Base-by-base conservation (phyloP, 1,139 yeast genomes). In the Suhomyces bolitotheri region DNA sequence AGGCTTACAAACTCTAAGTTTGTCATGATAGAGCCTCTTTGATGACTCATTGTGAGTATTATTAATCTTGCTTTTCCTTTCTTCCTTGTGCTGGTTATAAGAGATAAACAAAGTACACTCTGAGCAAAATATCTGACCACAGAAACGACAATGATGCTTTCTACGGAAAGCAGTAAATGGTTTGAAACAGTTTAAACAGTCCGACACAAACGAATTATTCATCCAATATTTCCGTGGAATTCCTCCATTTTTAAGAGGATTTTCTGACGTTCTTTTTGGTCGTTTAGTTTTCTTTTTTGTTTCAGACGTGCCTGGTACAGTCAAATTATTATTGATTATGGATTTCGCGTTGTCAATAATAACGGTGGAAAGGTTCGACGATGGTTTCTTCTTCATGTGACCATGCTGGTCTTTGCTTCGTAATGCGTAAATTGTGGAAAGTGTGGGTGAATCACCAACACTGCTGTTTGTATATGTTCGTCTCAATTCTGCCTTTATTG, bases 111-210 rank as follows among this genome's bases (percentile, higher is more conserved):
- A 64, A 0, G 97, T 89, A 58, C 98, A 92, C n/a, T 76, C 73
- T 21, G 87, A 75, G 58, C 98, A 92, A 53, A 89, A 92, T 27
- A 92, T 92, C 57, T 90, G 97, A 2, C 97, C 97, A 61, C 98
- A 92, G 33, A 90, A 81, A 33, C 98, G 68, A 54, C 98, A 92
- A 58, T 92, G 98, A 56, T 92, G 98, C 47, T 87, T 86, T 47
- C 98, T 71, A 53, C 97, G 66, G 60, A 90, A 92, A 0, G 82
- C 78, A 0, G 86, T 78, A 53, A 87, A 87, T 0, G 80, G 76
- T 38, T 78, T 73, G 34, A 83, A 82, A 53, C 96, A 87, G 23
- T 81, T 73, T 44, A 86, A 80, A 53, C 96, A 87, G 43, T 86
- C 92, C 5, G 81, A 74, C 0, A 89, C 92, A 52, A 84, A 83